Base-by-base conservation (phyloP, 768 basidiomycete species). In the Steccherinum ochraceum region DNA sequence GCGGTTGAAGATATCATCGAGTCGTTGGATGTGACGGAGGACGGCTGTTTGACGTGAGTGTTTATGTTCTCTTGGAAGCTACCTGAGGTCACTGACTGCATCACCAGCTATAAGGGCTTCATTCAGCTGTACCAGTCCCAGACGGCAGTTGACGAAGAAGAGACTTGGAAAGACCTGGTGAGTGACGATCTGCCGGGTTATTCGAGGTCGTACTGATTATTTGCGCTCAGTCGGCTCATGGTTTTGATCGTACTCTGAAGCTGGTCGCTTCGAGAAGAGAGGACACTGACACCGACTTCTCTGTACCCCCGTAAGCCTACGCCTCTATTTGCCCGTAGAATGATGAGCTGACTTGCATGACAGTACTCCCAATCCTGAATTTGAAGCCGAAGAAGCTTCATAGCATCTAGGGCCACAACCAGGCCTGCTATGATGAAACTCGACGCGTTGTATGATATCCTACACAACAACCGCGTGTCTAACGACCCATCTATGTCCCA, bases 41-140 rank as follows among this genome's bases (percentile, higher is more conserved):
- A 83, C 40, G 84, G 86, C 11, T 69, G 77, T 55, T 71, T 91
- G 50, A 89, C 88, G 87, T 90, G 64, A 52, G 84, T 74, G 24
- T 11, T 30, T 42, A 5, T 27, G 5, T 46, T 46, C 7, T 24
- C 11, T 27, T 21, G 23, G 5, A 12, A 11, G 21, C 18, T 7
- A 23, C 21, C 40, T n/a, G 23, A 48, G 25, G 5, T 5, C 51
- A 46, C 40, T 16, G 2, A 23, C 27, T 4, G 18, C 23, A 21
- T 21, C 10, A 12, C 24, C 46, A 90, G 88, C 16, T 80, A 88
- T 62, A 83, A 84, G 62, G 88, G 89, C 1, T 90, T 92, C 61
- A 61, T 89, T 62, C 86, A 90, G 62, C 79, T 91, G 49, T 91
- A 90, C 60, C 84, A 88, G 58, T 68, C 90, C n/a, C 89, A 92